phyloP scores from a whole-genome alignment of 164 flowering plant genomes.

The Protea cynaroides region DNA sequence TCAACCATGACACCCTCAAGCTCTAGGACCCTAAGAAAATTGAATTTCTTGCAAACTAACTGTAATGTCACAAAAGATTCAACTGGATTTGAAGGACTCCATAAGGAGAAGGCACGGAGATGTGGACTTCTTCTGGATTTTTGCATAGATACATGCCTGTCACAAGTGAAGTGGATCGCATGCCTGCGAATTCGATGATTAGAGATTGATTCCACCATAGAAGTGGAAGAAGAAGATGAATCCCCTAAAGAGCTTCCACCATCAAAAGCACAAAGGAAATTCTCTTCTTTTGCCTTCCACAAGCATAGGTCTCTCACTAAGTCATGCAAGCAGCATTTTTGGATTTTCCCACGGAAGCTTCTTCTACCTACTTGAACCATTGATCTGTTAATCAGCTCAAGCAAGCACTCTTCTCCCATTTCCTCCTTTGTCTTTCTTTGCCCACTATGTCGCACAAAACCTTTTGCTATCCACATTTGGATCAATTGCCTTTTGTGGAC shows the following conservation, averaged over 20 bases:
- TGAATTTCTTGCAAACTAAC: neutral
- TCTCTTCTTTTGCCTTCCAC: no score
- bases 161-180: neutral
- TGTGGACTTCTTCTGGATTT: no score
- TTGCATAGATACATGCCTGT: neutral
- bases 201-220: no score
- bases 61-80: neutral
- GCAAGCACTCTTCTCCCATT: neutral
- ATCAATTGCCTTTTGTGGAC: neutral
- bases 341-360: no score
- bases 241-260: no score
- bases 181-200: neutral
- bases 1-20: neutral
- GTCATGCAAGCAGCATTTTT: no score
- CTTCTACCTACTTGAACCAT: no score
- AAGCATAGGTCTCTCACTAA: no score
- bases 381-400: neutral
- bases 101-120: neutral
- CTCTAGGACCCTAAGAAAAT: constrained; percentile 9
- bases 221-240: no score
- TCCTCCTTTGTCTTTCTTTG: neutral
- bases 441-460: neutral
- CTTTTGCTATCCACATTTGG: neutral
- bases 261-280: no score
- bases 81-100: neutral